Conservation (phyloP, 2,329 filamentous ascomycete genomes). For the Phialophora chinensis region DNA sequence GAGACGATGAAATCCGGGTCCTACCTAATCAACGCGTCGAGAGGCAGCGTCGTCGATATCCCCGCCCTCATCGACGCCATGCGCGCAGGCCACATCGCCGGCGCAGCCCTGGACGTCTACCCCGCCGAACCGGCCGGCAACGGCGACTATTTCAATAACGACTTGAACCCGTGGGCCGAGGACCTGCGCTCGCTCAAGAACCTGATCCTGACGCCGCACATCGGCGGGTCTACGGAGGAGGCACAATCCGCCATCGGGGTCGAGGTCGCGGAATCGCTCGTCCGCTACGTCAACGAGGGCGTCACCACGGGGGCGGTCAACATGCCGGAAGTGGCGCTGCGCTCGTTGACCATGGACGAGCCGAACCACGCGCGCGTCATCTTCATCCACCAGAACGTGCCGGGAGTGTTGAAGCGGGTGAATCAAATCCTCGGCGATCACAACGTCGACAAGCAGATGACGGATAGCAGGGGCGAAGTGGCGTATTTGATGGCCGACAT, state of each 20-base stretch:
- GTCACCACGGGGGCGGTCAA: conserved; percentile 92
- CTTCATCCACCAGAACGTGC: conserved; percentile 96
- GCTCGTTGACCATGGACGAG: conserved; percentile 88
- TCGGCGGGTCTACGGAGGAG: conserved; percentile 96
- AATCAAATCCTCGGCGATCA: conserved; percentile 94
- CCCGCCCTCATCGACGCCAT: conserved; percentile 87
- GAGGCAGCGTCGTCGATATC: conserved; percentile 93
- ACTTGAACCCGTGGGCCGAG: conserved; percentile 81
- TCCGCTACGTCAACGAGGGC: conserved; percentile 95
- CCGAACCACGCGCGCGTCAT: conserved; percentile 89
- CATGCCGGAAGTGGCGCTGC: conserved; percentile 90
- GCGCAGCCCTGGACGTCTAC: conserved; percentile 95
- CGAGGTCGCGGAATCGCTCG: conserved; percentile 85
- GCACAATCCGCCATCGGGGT: conserved; percentile 94
- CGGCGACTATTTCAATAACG: conserved; percentile 89
- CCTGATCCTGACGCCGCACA: conserved; percentile 93
- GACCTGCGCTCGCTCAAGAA: conserved; percentile 87
- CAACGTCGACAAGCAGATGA: conserved; percentile 99
- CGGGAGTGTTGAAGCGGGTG: conserved; percentile 92
- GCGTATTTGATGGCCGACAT: conserved; percentile 99
- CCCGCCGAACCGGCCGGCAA: conserved; percentile 93
- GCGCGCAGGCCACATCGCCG: conserved; percentile 83
- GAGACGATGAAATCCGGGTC: conserved; percentile 89
- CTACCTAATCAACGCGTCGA: conserved; percentile 95
- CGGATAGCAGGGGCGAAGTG: conserved; percentile 89